phyloP scores from a whole-genome alignment of 2,329 filamentous ascomycete genomes.

The Trichoderma atroviride region DNA sequence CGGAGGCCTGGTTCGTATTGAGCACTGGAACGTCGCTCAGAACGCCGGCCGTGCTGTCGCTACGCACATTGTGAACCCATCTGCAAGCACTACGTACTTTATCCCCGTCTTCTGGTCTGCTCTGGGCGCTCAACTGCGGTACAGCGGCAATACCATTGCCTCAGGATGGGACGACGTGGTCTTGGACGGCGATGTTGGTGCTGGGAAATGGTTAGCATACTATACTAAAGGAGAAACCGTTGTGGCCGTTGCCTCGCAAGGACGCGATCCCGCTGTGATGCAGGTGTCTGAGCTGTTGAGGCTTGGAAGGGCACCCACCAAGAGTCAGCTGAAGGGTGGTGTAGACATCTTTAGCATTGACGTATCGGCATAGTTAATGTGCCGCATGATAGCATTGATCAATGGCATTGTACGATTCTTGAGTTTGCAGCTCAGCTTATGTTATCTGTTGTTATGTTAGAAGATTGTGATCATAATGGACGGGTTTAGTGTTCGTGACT shows the following conservation, averaged over 20 bases:
- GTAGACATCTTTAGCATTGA: conserved; percentile 42
- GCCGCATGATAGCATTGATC: neutral
- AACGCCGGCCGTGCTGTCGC: conserved; percentile 85
- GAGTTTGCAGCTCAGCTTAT: neutral
- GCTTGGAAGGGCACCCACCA: conserved; percentile 77
- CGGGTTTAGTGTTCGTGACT: too few relatives aligned
- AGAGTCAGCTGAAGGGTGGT: conserved; percentile 72
- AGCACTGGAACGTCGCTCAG: conserved; percentile 98
- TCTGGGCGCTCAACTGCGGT: conserved; percentile 83
- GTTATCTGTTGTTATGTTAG: neutral
- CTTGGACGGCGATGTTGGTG: conserved; percentile 72
- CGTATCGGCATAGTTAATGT: neutral
- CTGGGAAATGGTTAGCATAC: conserved; percentile 84
- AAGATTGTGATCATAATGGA: too few relatives aligned
- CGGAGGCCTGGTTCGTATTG: conserved; percentile 76
- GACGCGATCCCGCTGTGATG: conserved; percentile 81
- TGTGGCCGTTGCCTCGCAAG: conserved; percentile 89
- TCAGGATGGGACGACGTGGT: conserved; percentile 85
- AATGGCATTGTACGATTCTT: neutral
- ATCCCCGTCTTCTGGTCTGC: conserved; percentile 98
- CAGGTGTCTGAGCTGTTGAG: conserved; percentile 87
- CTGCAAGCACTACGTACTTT: conserved; percentile 65
- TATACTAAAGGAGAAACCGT: conserved; percentile 85
- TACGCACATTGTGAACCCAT: conserved; percentile 70
- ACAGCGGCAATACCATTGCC: conserved; percentile 78